A percentile compares a stretch with the other conserved stretches of the same genome.
Evolutionary conservation across 805 yeast species (phyloP).

Genomic region (Wickerhamiella galacta): DNA sequence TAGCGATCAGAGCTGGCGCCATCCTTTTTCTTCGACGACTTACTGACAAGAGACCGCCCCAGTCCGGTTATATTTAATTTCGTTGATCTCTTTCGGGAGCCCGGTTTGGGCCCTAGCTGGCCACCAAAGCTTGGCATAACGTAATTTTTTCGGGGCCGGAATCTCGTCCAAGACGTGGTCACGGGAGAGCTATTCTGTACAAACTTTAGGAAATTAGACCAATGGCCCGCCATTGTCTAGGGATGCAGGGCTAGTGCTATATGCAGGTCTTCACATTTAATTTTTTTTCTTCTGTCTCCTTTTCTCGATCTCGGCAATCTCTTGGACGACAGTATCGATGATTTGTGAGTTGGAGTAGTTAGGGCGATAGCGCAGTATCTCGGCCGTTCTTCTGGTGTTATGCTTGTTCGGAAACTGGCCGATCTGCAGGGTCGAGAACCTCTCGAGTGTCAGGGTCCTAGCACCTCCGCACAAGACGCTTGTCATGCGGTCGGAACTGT

Average conservation of each 20-base stretch:
- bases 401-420: constrained; percentile 15
- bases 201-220: no score
- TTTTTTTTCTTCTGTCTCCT: neutral
- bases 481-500: constrained; percentile 1
- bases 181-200: no score
- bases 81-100: constrained; percentile 50
- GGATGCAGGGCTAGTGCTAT: no score
- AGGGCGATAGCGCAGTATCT: constrained; percentile 10
- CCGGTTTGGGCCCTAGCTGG: constrained; percentile 87
- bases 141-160: neutral
- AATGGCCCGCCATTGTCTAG: no score
- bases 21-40: constrained; percentile 34
- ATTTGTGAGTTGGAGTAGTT: constrained; percentile 14
- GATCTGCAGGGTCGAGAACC: constrained; percentile 15
- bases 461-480: constrained; percentile 10
- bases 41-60: constrained; percentile 69
- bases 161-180: no score
- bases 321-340: constrained; percentile 12
- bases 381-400: constrained; percentile 9
- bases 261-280: neutral
- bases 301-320: constrained; percentile 4
- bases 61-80: constrained; percentile 53
- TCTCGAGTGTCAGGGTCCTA: constrained; percentile 12
- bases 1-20: constrained; percentile 67
- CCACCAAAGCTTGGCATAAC: constrained; percentile 4